phyloP scores from a whole-genome alignment of 805 yeast species.

The Ogataea nitratoaversa region DNA sequence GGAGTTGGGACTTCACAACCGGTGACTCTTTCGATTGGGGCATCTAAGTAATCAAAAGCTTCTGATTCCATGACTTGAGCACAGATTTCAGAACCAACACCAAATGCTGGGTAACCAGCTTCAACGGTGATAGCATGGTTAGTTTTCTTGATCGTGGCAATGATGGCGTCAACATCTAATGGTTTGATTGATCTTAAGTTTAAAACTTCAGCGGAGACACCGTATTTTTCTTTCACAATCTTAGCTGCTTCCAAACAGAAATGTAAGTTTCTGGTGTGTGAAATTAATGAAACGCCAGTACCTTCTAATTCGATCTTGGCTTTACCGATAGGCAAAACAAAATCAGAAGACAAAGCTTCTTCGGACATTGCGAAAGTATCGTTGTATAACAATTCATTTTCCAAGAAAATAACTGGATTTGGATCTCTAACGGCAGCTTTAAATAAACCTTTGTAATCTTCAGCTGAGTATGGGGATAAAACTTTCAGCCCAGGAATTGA shows the following conservation, averaged over 20 bases:
- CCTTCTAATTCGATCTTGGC: conserved; percentile 96
- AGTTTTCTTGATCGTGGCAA: conserved; percentile 91
- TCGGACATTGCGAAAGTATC: conserved; percentile 86
- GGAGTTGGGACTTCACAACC: conserved; percentile 99
- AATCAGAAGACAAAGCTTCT: conserved; percentile 85
- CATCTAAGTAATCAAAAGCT: conserved; percentile 96
- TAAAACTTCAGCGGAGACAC: conserved; percentile 87
- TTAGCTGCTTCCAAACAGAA: conserved; percentile 90
- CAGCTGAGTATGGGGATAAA: conserved; percentile 90
- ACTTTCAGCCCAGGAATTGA: conserved; percentile 98
- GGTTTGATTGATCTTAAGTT: conserved; percentile 98
- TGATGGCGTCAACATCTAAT: conserved; percentile 80
- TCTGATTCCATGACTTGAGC: conserved; percentile 98
- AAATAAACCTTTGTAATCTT: conserved; percentile 91
- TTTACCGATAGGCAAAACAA: conserved; percentile 86
- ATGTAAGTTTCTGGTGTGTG: conserved; percentile 89
- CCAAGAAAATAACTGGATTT: conserved; percentile 93
- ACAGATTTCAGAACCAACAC: conserved; percentile 97
- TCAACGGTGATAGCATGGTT: conserved; percentile 95
- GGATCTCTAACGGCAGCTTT: conserved; percentile 99
- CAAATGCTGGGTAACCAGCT: conserved; percentile 96
- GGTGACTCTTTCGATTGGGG: conserved; percentile 97
- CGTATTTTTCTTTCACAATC: conserved; percentile 73
- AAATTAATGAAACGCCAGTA: conserved; percentile 80
- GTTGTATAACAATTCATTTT: conserved; percentile 93